Percentiles rank a stretch among this genome's conserved stretches.
Evolutionary conservation across 2,329 filamentous ascomycete species (phyloP).

Genomic region (Talaromyces sp.): DNA sequence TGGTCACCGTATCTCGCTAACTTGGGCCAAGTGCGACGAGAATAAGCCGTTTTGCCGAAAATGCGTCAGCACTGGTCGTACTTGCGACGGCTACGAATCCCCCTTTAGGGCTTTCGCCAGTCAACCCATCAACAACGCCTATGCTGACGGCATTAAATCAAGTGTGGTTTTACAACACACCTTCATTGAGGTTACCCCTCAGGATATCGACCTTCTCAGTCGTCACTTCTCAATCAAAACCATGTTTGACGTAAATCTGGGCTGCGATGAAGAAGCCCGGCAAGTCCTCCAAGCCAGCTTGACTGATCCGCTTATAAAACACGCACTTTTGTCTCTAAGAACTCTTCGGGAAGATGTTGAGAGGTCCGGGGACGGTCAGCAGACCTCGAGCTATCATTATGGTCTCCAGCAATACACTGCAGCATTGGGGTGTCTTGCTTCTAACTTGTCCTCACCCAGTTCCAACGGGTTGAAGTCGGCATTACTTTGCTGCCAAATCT

Average conservation of each 20-base stretch:
- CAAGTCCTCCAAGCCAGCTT: slow-evolving; percentile 17
- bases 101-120: slow-evolving; percentile 8
- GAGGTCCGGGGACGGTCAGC: slow-evolving; percentile 7
- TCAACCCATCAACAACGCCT: slow-evolving; percentile 6
- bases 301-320: slow-evolving; percentile 15
- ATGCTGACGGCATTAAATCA: not conserved
- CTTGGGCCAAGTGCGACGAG: slow-evolving; percentile 16
- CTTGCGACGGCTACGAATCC: slow-evolving; percentile 17
- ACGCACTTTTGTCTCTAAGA: slow-evolving; percentile 16
- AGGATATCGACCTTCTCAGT: slow-evolving; percentile 13
- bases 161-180: not conserved
- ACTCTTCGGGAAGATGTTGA: slow-evolving; percentile 16
- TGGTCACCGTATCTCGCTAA: not conserved
- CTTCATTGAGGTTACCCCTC: not conserved
- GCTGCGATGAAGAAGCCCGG: slow-evolving; percentile 15
- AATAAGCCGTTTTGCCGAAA: slow-evolving; percentile 17
- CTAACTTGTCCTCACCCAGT: slow-evolving; percentile 10
- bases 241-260: slow-evolving; percentile 12
- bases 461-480: slow-evolving; percentile 11
- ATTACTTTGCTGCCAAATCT: slow-evolving; percentile 19
- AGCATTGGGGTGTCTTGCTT: slow-evolving; percentile 12
- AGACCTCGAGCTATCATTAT: slow-evolving; percentile 1
- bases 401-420: slow-evolving; percentile 15
- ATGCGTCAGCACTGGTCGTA: slow-evolving; percentile 17
- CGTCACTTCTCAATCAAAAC: slow-evolving; percentile 18